Conservation (phyloP, 495 filamentous ascomycete genomes). For the Neurospora terricola region DNA sequence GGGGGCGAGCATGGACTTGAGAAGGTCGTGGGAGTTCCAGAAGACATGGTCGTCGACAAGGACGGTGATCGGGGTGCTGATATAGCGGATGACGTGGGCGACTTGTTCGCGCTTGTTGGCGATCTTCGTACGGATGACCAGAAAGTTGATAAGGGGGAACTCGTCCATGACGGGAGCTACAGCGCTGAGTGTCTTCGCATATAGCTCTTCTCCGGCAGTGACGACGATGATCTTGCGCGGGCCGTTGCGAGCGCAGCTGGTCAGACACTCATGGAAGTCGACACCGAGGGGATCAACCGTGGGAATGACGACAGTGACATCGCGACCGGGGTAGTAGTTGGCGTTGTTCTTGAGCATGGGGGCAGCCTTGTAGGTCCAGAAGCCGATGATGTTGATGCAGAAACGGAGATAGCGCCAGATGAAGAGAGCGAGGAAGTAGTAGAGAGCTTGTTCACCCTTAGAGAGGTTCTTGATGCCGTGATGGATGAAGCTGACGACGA, state of each 20-base stretch:
- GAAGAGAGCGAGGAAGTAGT: conserved; percentile 15
- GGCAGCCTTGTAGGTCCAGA: conserved; percentile 33
- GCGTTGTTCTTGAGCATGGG: conserved; percentile 19
- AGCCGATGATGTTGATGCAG: conserved; percentile 34
- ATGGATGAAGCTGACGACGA: background rate
- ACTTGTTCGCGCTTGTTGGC: conserved; percentile 43
- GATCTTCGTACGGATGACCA: conserved; percentile 10
- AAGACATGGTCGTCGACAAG: conserved; percentile 47
- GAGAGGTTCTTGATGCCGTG: background rate
- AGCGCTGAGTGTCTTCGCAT: background rate
- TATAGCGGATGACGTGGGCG: conserved; percentile 29
- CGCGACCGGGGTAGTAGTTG: conserved; percentile 23
- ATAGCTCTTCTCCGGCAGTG: conserved; percentile 20
- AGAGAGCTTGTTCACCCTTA: background rate
- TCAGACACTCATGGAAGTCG: conserved; percentile 25
- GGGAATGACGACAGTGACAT: conserved; percentile 48
- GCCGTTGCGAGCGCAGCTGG: conserved; percentile 18
- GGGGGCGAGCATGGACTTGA: conserved; percentile 35
- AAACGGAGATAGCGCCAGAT: conserved; percentile 37
- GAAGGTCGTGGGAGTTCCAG: conserved; percentile 37
- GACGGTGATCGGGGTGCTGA: conserved; percentile 36
- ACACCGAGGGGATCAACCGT: conserved; percentile 33
- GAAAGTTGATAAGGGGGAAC: conserved; percentile 12
- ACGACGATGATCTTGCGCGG: conserved; percentile 29
- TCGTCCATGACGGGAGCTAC: conserved; percentile 1